A percentile compares a stretch with the other conserved stretches of the same genome.
Evolutionary conservation across 2,329 filamentous ascomycete species (phyloP).

Genomic region (Colletotrichum lentis): DNA sequence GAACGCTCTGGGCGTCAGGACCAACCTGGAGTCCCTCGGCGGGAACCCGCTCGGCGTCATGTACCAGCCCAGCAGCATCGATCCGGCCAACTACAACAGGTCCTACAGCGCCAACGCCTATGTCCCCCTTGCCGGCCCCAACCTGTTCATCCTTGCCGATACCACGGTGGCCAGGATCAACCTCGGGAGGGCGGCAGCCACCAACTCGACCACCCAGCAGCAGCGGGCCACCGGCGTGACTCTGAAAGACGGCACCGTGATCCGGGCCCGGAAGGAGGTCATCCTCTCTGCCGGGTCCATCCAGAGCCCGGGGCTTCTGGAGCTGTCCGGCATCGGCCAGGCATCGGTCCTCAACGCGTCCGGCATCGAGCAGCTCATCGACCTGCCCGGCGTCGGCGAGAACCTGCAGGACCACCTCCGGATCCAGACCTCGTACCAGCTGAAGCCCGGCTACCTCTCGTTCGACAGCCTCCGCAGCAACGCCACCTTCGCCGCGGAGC

Average conservation of each 20-base stretch:
- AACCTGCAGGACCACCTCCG: conserved; percentile 50
- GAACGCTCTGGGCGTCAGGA: conserved; percentile 52
- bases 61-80: conserved; percentile 59
- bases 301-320: conserved; percentile 65
- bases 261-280: conserved; percentile 45
- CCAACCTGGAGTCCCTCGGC: conserved; percentile 55
- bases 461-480: conserved; percentile 46
- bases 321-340: conserved; percentile 65
- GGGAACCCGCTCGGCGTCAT: conserved; percentile 61
- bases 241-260: conserved; percentile 41
- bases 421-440: conserved; percentile 47
- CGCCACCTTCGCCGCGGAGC: conserved; percentile 48
- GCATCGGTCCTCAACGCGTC: conserved; percentile 55
- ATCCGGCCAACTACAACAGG: conserved; percentile 55
- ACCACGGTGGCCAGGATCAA: conserved; percentile 51
- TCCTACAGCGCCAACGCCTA: conserved; percentile 59
- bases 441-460: conserved; percentile 46
- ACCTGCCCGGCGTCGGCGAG: conserved; percentile 64
- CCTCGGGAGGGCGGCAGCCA: conserved; percentile 43
- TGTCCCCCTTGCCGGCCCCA: conserved; percentile 50
- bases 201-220: background rate
- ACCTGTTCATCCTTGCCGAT: conserved; percentile 51
- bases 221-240: conserved; percentile 41
- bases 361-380: conserved; percentile 56
- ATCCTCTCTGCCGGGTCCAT: conserved; percentile 56